Base-by-base conservation (phyloP, 306 rosid genomes). In the Senna tora region DNA sequence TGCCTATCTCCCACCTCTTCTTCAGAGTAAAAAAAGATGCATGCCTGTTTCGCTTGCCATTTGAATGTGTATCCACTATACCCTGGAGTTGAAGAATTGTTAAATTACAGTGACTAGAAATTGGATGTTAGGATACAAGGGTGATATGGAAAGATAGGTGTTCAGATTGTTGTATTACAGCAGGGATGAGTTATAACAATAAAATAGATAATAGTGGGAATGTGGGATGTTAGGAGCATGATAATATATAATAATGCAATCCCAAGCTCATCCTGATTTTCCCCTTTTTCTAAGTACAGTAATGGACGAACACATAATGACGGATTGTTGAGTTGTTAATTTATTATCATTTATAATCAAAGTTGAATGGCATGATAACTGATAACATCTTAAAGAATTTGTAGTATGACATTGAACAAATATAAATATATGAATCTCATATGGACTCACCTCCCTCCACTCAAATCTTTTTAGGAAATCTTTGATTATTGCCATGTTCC, bases 401-500 rank as follows among this genome's bases (percentile, higher is more conserved):
- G 5, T 36, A 36, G 30, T 46, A 65, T 30, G 43, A 57, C 50
- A 65, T 65, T 43, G 57, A 34, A 39, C 25, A 34, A 74, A 69
- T 42, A 13, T 19, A 7, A 69, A 36, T 58, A 36, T 50, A 45
- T 34, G 43, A 72, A 36, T 67, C 58, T 72, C 65, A 45, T 28
- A 46, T 43, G 19, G 51, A 64, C 3, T 25, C 30, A 1, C 28
- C 33, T 15, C 30, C 6, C 54, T 57, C 66, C 33, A 54, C 25
- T 50, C 69, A 36, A 65, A 67, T 75, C 28, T 52, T 71, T 32
- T 79, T 46, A 95, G 97, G 99, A 95, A 81, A 79, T 84, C 73
- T 91, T 83, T 10, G 89, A 91, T 75, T 88, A 85, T 74, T 19
- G 69, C 65, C 99, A 95, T 78, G 84, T 86, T 81, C 97, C 87